Evolutionary conservation across 768 basidiomycete genomes (phyloP), one percentile per base, ranked within the genome.

Genomic region (Pleurotus giganteus): DNA sequence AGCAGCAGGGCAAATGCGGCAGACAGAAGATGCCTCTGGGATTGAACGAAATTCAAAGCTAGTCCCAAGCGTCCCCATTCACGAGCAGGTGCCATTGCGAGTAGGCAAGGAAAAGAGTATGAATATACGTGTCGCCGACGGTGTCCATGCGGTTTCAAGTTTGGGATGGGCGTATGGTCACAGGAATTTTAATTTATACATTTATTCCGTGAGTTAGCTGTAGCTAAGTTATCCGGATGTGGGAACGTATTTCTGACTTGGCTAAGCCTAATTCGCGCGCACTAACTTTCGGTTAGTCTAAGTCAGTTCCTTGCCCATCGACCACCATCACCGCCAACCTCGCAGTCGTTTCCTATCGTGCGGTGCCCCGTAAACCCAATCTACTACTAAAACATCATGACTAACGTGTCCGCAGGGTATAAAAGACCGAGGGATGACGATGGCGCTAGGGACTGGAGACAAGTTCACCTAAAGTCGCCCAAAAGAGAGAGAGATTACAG

Each of bases 361-460:
- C 85, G 87, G 86, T 86, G 80, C 80, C 76, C 80, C 76, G 85
- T 86, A 86, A 86, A 78, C 77, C 79, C 63, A 69, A 71, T 73
- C 65, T 69, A 51, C 55, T 65, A 63, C 57, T 58, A 62, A 55
- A 60, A 65, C 66, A 79, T 80, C 72, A 81, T 90, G 87, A 84
- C 89, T 90, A 88, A 91, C 82, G 71, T 83, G 68, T 76, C 85
- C 77, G 79, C 89, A 90, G 89, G 89, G 78, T 76, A 79, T 64
- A 89, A 89, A 68, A 76, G 85, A 60, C 74, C 74, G 42, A 76
- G 81, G 58, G 80, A 80, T 19, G 71, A 74, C 58, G 79, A 81
- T 26, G 84, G 85, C 27, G 72, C 75, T 3, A 78, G 78, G 60
- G 84, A 87, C 59, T 88, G 88, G 86, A 73, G 85, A 54, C 89